These are phyloP conservation scores for Auricularia heimuer DNA, from an alignment of 768 basidiomycete genomes.

Conservation along the genomic window DNA sequence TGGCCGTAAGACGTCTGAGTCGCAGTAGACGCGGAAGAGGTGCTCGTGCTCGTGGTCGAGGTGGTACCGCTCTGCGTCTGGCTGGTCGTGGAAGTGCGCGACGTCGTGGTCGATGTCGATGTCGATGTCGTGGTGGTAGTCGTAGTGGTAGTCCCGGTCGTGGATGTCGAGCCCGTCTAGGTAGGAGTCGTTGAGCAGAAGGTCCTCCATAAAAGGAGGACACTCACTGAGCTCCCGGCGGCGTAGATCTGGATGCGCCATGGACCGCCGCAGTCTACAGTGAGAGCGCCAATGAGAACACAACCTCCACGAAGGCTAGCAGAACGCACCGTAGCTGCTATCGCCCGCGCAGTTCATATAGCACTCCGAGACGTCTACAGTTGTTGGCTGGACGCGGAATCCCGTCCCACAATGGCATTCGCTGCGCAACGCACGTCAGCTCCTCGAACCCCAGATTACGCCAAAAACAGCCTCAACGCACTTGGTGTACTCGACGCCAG, in stretches of 20 bases:
- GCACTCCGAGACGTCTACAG: background rate
- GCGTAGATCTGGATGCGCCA: background rate
- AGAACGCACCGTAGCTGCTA: background rate
- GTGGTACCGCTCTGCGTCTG: background rate
- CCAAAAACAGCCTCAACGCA: background rate
- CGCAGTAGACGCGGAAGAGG: background rate
- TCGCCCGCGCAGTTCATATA: background rate
- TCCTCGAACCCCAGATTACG: background rate
- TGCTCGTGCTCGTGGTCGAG: background rate
- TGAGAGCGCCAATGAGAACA: background rate
- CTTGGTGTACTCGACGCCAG: background rate
- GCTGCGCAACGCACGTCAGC: background rate
- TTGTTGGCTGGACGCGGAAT: background rate
- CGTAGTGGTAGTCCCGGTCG: background rate
- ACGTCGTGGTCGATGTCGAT: background rate
- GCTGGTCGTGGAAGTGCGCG: background rate
- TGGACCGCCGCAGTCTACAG: background rate
- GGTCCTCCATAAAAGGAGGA: background rate
- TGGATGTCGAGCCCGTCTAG: background rate
- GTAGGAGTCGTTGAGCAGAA: background rate
- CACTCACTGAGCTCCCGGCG: background rate
- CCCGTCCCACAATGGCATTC: background rate
- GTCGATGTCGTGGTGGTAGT: background rate
- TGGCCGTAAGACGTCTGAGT: conserved; percentile 1
- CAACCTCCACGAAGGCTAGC: background rate